Base-by-base conservation (phyloP, 2,329 filamentous ascomycete species). In the Claviceps paspali region DNA sequence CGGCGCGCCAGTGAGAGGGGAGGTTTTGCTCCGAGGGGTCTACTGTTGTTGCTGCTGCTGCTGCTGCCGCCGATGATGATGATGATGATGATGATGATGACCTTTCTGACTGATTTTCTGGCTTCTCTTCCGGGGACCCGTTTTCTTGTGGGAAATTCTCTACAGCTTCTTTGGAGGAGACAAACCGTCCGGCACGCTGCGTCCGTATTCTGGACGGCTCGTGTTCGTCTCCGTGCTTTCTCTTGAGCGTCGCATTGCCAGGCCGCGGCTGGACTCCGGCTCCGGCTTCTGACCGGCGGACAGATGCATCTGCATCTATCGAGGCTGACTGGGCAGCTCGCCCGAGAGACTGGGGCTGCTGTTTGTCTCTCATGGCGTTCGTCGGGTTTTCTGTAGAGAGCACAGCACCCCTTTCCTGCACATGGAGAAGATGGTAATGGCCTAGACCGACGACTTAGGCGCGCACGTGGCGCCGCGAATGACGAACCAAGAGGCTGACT, bases 1-100 rank as follows among this genome's bases (percentile, higher is more conserved):
- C 21, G 22, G 40, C 23, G 23, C 22, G 36, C 40, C 40, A 41
- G 19, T 35, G 11, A 3, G 40, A 28, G 17, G 19, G 27, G 3
- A 21, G 6, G 2, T 39, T 6, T 31, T 28, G 15, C 7, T 40
- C 15, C 15, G 14, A 24, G 19, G 18, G n/a, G 11, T n/a, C 26
- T n/a, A n/a, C n/a, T n/a, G n/a, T n/a, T n/a, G n/a, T n/a, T n/a
- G n/a, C n/a, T n/a, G n/a, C n/a, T n/a, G n/a, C n/a, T n/a, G n/a
- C n/a, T n/a, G n/a, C n/a, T n/a, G n/a, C n/a, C n/a, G n/a, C n/a
- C n/a, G n/a, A n/a, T n/a, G n/a, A n/a, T n/a, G n/a, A n/a, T n/a
- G n/a, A n/a, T n/a, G n/a, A n/a, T n/a, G n/a, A n/a, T n/a, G n/a
- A n/a, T n/a, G n/a, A n/a, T n/a, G n/a, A n/a, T n/a, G n/a, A n/a